Conservation (phyloP, 495 filamentous ascomycete genomes). For the Tuber calosporum region DNA sequence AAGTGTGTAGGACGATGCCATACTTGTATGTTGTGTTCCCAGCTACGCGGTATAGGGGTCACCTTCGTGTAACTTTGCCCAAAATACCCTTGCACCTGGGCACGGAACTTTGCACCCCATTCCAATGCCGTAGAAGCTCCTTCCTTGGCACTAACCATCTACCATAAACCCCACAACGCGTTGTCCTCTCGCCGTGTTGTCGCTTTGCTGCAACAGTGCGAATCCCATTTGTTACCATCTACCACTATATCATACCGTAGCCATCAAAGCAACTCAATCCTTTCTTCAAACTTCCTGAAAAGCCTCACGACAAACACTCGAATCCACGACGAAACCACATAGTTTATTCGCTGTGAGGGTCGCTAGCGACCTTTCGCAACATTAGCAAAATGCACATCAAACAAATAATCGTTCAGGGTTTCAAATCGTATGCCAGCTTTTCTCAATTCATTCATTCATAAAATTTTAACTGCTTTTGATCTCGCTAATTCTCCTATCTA, state of each 20-base stretch:
- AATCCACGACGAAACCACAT: neutral
- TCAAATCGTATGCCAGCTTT: conserved; percentile 70
- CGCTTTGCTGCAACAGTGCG: neutral
- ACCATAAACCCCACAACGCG: neutral
- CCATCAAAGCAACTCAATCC: neutral
- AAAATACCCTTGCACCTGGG: too few relatives aligned
- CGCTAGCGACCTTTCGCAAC: neutral
- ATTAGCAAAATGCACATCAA: conserved; percentile 84
- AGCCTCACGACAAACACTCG: neutral
- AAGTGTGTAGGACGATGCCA: too few relatives aligned
- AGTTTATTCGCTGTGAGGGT: neutral
- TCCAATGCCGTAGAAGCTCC: too few relatives aligned
- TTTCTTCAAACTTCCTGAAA: neutral
- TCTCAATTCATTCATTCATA: neutral
- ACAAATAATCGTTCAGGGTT: conserved; percentile 99
- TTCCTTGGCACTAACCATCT: too few relatives aligned
- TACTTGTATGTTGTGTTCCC: too few relatives aligned
- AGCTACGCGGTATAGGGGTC: too few relatives aligned
- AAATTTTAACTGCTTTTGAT: neutral
- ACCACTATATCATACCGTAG: neutral
- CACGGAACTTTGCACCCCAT: too few relatives aligned
- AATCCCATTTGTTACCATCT: neutral
- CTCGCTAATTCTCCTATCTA: conserved; percentile 7
- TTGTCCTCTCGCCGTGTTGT: neutral
- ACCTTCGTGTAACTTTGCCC: too few relatives aligned